phyloP scores from a whole-genome alignment of 306 rosid genomes.

The Cucurbita moschata region DNA sequence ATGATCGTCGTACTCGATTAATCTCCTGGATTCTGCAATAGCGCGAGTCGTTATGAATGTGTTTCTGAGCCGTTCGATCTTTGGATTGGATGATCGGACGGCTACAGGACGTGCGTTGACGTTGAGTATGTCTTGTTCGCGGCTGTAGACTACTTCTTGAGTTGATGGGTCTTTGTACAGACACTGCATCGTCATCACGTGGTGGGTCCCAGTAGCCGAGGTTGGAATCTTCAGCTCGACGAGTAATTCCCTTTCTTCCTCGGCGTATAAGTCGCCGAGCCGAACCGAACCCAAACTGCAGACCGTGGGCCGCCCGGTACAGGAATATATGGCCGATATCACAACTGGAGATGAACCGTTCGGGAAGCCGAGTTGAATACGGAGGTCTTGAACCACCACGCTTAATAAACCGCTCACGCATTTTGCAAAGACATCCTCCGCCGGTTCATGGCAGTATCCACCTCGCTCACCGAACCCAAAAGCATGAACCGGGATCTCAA shows the following conservation, averaged over 20 bases:
- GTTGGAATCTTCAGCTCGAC: constrained; percentile 9
- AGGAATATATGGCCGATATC: constrained; percentile 5
- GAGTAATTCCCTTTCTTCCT: constrained; percentile 18
- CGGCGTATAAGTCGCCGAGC: constrained; percentile 16
- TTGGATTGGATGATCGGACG: constrained; percentile 8
- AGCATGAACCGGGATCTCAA: constrained; percentile 15
- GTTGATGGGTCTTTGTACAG: constrained; percentile 45
- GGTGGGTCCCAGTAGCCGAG: constrained; percentile 25
- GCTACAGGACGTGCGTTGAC: constrained; percentile 24
- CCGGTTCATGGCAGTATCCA: constrained; percentile 15
- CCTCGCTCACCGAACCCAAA: constrained; percentile 21
- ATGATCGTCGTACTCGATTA: constrained; percentile 28
- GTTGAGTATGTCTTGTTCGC: constrained; percentile 31
- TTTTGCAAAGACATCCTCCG: constrained; percentile 16
- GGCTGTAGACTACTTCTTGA: constrained; percentile 45
- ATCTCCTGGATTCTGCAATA: constrained; percentile 42
- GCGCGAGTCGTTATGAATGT: constrained; percentile 45
- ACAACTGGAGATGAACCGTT: constrained; percentile 1
- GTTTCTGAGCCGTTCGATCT: constrained; percentile 32
- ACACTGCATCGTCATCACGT: constrained; percentile 49
- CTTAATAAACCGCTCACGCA: constrained; percentile 27
- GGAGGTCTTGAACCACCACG: constrained; percentile 24
- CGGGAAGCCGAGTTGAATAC: constrained; percentile 11
- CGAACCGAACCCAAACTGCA: constrained; percentile 11
- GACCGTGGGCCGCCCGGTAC: constrained; percentile 8